Conservation (phyloP, 2,329 filamentous ascomycete species). For the Chlorencoelia australis region DNA sequence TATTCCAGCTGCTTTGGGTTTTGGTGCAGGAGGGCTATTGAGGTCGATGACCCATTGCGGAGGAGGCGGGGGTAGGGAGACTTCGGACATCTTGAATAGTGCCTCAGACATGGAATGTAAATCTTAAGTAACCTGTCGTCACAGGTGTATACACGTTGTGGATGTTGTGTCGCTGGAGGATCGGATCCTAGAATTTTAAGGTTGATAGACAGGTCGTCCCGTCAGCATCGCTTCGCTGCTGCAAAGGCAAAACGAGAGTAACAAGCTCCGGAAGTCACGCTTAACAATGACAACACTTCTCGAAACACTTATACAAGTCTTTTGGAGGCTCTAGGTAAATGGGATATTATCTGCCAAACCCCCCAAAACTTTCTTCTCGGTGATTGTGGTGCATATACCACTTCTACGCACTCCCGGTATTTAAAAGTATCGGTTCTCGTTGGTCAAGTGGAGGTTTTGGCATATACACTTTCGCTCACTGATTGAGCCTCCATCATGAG, state of each 20-base stretch:
- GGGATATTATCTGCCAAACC: constrained; percentile 14
- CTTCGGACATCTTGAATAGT: constrained; percentile 23
- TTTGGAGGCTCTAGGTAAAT: constrained; percentile 12
- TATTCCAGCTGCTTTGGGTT: constrained; percentile 56
- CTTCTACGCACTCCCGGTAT: constrained; percentile 15
- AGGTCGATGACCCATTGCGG: constrained; percentile 82
- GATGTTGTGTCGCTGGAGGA: too few species aligned
- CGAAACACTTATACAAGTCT: constrained; percentile 5
- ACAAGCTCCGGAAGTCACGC: too few species aligned
- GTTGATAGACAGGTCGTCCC: too few species aligned
- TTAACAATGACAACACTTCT: too few species aligned
- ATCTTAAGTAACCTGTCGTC: too few species aligned
- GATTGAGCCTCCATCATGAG: constrained; percentile 24
- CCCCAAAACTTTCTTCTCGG: constrained; percentile 14
- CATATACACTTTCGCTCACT: constrained; percentile 4
- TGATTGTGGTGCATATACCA: constrained; percentile 19
- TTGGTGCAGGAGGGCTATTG: constrained; percentile 55
- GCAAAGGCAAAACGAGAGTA: too few species aligned
- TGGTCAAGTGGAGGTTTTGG: constrained; percentile 24
- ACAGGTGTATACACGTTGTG: too few species aligned
- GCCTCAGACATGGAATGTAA: too few species aligned
- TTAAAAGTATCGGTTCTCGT: constrained; percentile 17
- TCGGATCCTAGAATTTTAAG: too few species aligned
- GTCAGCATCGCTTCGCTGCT: too few species aligned
- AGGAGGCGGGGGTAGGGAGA: constrained; percentile 33